Evolutionary conservation across 495 filamentous ascomycete species (phyloP), one percentile per base, ranked within the genome.

Genomic region (Margaritispora aquatica): DNA sequence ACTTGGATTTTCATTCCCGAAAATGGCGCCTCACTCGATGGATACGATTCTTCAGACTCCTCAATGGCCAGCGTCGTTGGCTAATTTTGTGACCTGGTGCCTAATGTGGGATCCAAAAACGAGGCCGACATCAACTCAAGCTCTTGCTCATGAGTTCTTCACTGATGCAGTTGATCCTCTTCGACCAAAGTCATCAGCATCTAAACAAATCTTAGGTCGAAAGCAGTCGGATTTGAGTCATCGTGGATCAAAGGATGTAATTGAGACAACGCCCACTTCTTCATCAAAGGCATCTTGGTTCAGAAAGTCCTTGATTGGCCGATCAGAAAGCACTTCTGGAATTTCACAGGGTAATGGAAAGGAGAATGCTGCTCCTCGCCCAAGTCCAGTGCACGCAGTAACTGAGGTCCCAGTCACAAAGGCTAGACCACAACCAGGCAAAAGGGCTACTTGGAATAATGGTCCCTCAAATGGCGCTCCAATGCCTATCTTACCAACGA

Each of bases 21-120:
- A 94, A 87, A 99, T 99, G 95, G 91, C 94, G 41, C 95, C 95
- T 21, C 93, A 97, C 69, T 83, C 92, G 4, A 94, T 99, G 88
- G 94, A 97, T 60, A 90, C 88, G 26, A 95, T 97, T 63, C 80
- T 97, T 4, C 89, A 90, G 63, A 66, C 87, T 3, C 91, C 95
- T 15, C 88, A 94, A 68, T 99, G 95, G 95, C 94, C 95, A 2
- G 75, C 85, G 0, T 88, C 90, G 31, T 80, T 99, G 26, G 86
- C 84, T 64, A 80, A 92, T 26, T 97, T 99, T 67, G 95, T 99
- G 51, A 97, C 95, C 1, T 96, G 92, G 92, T 99, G 95, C 75
- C 73, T 99, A 59, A 96, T 97, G 94, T 99, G 95, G 95, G 95
- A 99, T 73, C 95, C 95, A 17, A 92, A 92, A 74, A 85, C 76